Base-by-base conservation (phyloP, 1,284 basidiomycete species). In the Jaminaea rosea region DNA sequence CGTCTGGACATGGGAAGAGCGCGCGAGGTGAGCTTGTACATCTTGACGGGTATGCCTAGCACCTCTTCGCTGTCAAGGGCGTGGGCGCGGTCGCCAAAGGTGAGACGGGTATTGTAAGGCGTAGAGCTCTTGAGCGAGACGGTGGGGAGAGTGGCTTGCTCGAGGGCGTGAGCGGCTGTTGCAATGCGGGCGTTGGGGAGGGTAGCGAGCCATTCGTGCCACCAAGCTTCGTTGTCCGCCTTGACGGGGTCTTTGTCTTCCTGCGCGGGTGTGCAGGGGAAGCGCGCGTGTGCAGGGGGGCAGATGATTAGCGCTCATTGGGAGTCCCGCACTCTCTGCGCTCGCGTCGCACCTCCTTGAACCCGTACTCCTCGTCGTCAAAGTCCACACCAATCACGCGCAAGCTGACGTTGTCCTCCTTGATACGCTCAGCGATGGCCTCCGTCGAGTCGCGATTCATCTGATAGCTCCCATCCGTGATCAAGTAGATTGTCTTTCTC, bases 21-120 rank as follows among this genome's bases (percentile, higher is more conserved):
- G 27, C 83, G 70, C 26, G 85, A 82, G 0, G 89, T 92, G 56
- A 84, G 86, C 76, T 97, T 97, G 66, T 83, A 85, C 32, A 84
- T 80, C 66, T 84, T 84, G 65, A 96, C 80, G 1, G 78, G 76
- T 51, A 97, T 81, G 64, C 84, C 82, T 44, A 94, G 76, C 0
- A 87, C 83, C 66, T 87, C 82, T 2, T 83, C 82, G 1, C 81
- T 76, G 29, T 55, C 47, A 15, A 55, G 45, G 1, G 29, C 19
- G 11, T 57, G 51, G 24, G 56, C 44, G 5, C 59, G 58, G 42
- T 67, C 55, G 48, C 69, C 69, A 46, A 71, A 69, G 34, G 57
- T 58, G 19, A 71, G 61, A 19, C 47, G 44, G 15, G 59, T 55
- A 39, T 47, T 58, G 11, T 32, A 44, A 2, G 67, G 60, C 5